Evolutionary conservation across 805 yeast genomes (phyloP).

Genomic region (Scheffersomyces spartinae): DNA sequence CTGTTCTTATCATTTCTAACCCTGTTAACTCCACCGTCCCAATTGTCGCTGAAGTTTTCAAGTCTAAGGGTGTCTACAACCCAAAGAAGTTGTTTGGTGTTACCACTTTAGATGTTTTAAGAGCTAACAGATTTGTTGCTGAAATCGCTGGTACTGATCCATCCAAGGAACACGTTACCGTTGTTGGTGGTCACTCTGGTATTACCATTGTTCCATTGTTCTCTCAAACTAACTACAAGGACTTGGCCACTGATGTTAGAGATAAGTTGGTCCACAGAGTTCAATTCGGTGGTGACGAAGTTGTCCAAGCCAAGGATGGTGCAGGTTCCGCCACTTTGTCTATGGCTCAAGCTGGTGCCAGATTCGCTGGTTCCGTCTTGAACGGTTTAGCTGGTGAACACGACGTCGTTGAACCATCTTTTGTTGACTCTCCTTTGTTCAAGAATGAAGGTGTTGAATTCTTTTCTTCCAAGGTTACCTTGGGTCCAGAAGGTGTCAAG

Average conservation of each 20-base stretch:
- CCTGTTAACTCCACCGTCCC: conserved; percentile 38
- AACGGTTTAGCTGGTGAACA: conserved; percentile 53
- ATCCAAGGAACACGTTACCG: conserved; percentile 57
- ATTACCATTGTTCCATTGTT: conserved; percentile 89
- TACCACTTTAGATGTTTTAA: conserved; percentile 33
- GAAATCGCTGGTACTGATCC: conserved; percentile 22
- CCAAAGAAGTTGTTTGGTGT: conserved; percentile 35
- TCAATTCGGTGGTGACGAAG: conserved; percentile 96
- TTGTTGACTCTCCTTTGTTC: conserved; percentile 73
- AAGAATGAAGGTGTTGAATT: conserved; percentile 86
- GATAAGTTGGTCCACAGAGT: conserved; percentile 66
- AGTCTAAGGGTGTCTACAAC: conserved; percentile 33
- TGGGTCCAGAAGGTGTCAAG: conserved; percentile 85
- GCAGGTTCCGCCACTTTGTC: conserved; percentile 90
- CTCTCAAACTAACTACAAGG: conserved; percentile 68
- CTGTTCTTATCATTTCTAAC: conserved; percentile 34
- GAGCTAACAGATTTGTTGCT: conserved; percentile 36
- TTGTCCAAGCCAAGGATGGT: conserved; percentile 87
- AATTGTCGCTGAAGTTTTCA: conserved; percentile 37
- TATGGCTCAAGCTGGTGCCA: conserved; percentile 87
- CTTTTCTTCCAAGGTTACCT: conserved; percentile 90
- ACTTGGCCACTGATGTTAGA: conserved; percentile 37
- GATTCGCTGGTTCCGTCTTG: conserved; percentile 55
- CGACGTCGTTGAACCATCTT: conserved; percentile 57
- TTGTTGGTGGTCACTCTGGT: conserved; percentile 97